Base-by-base conservation (phyloP, 805 yeast species). In the Monosporozyma siamensis region DNA sequence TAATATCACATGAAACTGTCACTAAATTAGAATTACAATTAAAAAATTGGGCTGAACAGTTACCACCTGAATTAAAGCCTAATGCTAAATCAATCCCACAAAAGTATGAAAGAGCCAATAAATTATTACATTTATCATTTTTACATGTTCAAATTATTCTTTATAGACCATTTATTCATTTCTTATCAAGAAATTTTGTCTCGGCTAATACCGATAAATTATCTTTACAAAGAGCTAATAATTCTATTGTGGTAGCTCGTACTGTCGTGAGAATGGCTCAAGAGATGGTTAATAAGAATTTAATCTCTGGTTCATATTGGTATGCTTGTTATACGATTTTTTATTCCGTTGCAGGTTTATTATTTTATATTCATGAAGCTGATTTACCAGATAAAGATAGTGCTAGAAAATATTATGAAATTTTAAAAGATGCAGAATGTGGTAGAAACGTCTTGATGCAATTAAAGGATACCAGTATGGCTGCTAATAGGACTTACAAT, bases 251-350 rank as follows among this genome's bases (percentile, higher is more conserved):
- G 44, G 87, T 86, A 4, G 86, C 95, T 0, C 70, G 95, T 46
- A 73, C 81, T 53, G 95, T 82, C 22, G 85, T 88, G 12, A 75
- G 80, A 52, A 60, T 87, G 45, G 89, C 95, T 0, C 78, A 83
- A 52, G 87, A 82, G 48, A 77, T 88, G 85, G 77, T 83, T 44
- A 72, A 75, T 47, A 77, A 78, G 45, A 74, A 82, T 47, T 67
- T 84, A 52, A 66, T 88, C 44, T 77, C 84, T 50, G 95, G 95
- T 1, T 84, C 95, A 0, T 89, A 88, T 59, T 87, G 96, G 95
- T 88, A 86, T 55, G 81, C 92, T n/a, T 80, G 83, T 59, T 88
- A 88, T 61, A 87, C 95, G 0, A 82, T 88, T n/a, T 88, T 88
- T 59, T 88, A 85, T 59, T 80, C 95, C 1, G 89, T 88, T 40